Base-by-base conservation (phyloP, 495 filamentous ascomycete species). In the Venustampulla echinocandica region DNA sequence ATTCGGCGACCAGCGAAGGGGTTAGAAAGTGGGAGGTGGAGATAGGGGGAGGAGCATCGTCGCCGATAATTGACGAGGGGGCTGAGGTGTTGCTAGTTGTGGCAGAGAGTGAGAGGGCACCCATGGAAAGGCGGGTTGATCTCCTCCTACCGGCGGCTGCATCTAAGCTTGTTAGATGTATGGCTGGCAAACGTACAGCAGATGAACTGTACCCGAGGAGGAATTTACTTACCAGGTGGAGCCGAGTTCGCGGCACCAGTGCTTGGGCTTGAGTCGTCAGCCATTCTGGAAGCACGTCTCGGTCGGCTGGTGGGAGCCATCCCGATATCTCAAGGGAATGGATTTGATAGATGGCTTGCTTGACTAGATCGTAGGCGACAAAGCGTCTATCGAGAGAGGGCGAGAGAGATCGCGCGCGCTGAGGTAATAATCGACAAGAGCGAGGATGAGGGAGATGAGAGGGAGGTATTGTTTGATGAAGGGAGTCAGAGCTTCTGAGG, bases 21-120 rank as follows among this genome's bases (percentile, higher is more conserved):
- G 30, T 17, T 17, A 43, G 46, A 24, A 53, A 57, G 15, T 53
- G 43, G 11, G 40, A 50, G 19, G 43, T 21, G 1, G 40, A 50
- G 19, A 30, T 21, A 1, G 22, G 9, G 20, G 20, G 17, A 25
- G 50, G 49, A 20, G 24, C 47, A 43, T 54, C 33, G 20, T 53
- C 49, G 7, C 48, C 42, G 25, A 39, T 33, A 20, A 44, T 33
- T 9, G 40, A 38, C 11, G 47, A 50, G 11, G 10, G 11, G 28
- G 14, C 22, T n/a, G 20, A 21, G 9, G 4, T n/a, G 14, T 44
- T 50, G 39, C 14, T 33, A 27, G 32, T 21, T 17, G 39, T 22
- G 15, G 6, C 15, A 10, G 15, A 18, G 17, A 17, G 6, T 10
- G 34, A 37, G 6, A 37, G 15, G 9, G 11, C 18, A n/a, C 22